A percentile compares a stretch with the other conserved stretches of the same genome.
Evolutionary conservation across 2,329 filamentous ascomycete species (phyloP).

Genomic region (Fusarium siculi): DNA sequence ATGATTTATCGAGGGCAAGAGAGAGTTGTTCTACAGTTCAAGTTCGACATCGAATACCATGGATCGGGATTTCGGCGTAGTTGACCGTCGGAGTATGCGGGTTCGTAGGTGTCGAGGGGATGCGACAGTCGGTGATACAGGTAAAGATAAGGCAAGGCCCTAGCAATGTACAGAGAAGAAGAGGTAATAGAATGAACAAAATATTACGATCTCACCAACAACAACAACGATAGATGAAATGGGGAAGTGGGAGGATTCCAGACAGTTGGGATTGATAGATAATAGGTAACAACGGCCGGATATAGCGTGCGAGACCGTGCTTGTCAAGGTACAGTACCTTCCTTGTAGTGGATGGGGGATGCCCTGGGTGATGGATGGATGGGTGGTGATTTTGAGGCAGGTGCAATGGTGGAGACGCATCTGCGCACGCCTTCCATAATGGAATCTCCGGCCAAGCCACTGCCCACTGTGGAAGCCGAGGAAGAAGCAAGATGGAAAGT

Average conservation of each 20-base stretch:
- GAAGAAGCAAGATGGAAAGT: slow-evolving; percentile 44
- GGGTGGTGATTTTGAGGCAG: slow-evolving; percentile 37
- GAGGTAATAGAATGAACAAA: slow-evolving; percentile 12
- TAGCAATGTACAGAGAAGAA: slow-evolving; percentile 7
- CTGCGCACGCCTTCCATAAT: slow-evolving; percentile 36
- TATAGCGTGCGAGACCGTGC: slow-evolving; percentile 34
- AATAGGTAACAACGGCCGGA: slow-evolving; percentile 16
- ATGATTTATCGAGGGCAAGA: slow-evolving; percentile 13
- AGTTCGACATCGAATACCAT: slow-evolving; percentile 24
- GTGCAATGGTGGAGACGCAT: slow-evolving; percentile 33
- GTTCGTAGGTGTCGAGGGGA: slow-evolving; percentile 4
- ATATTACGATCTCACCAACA: slow-evolving; percentile 19
- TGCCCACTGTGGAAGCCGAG: slow-evolving; percentile 40
- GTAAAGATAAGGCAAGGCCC: neutral
- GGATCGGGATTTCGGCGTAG: slow-evolving; percentile 27
- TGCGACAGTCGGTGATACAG: slow-evolving; percentile 13
- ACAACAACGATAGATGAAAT: slow-evolving; percentile 25
- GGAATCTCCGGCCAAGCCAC: slow-evolving; percentile 41
- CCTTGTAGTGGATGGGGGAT: slow-evolving; percentile 18
- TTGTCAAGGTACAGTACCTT: slow-evolving; percentile 22
- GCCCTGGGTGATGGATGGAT: slow-evolving; percentile 7
- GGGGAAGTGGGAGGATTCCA: slow-evolving; percentile 37
- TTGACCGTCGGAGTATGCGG: slow-evolving; percentile 22
- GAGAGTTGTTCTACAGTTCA: slow-evolving; percentile 6
- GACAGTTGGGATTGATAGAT: slow-evolving; percentile 19